phyloP scores from a whole-genome alignment of 495 filamentous ascomycete species.

The Penicillium steckii region DNA sequence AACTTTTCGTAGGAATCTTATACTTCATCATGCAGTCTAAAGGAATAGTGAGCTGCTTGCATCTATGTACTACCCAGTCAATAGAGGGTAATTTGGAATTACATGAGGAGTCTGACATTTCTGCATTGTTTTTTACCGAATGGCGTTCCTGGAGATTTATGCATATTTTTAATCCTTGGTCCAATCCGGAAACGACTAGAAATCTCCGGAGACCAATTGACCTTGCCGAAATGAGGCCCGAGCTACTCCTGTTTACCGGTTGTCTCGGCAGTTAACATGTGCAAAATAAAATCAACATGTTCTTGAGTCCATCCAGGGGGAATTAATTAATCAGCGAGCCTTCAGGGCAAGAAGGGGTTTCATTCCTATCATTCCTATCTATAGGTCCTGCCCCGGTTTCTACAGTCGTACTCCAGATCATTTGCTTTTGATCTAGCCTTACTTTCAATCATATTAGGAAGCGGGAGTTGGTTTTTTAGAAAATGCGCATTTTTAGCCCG shows the following conservation, averaged over 20 bases:
- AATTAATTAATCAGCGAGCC: slow-evolving; percentile 4
- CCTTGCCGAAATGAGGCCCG: no score
- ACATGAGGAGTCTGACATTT: not conserved
- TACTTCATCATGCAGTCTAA: no score
- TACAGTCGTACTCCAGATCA: not conserved
- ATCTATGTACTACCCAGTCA: no score
- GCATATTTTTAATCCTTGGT: no score
- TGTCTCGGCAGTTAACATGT: slow-evolving; percentile 1
- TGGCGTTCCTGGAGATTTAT: not conserved
- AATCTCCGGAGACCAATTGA: no score
- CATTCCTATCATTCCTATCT: not conserved
- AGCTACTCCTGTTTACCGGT: not conserved
- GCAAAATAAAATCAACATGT: not conserved
- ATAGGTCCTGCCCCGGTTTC: not conserved
- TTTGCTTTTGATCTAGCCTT: not conserved
- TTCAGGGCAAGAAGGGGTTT: not conserved
- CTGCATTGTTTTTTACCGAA: not conserved
- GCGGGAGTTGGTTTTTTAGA: not conserved
- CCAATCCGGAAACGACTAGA: no score
- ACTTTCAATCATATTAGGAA: not conserved
- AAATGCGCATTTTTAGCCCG: slow-evolving; percentile 10
- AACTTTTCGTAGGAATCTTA: no score
- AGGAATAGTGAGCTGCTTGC: no score
- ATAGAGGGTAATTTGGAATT: not conserved
- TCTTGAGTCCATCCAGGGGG: slow-evolving; percentile 15